Base-by-base conservation (phyloP, 345 rosid genomes). In the Gynandropsis gynandra region DNA sequence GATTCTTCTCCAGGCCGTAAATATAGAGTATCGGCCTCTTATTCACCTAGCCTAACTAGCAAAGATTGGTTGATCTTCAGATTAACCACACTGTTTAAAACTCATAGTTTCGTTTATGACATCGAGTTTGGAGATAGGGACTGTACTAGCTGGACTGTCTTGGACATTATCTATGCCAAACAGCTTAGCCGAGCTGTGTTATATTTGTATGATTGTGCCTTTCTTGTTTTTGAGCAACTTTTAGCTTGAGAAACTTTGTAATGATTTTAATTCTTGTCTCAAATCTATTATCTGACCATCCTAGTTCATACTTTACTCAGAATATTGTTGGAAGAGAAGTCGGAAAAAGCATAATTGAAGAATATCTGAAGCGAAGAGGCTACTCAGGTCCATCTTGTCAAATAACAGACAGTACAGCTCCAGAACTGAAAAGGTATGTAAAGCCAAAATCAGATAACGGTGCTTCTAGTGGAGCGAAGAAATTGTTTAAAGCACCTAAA, bases 281-380 rank as follows among this genome's bases (percentile, higher is more conserved):
- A n/a, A n/a, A n/a, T n/a, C n/a, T n/a, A n/a, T n/a, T n/a, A 34
- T 47, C 45, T 56, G 42, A 64, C 17, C 36, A 35, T 14, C 44
- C 16, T 46, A 29, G 12, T 52, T 46, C 41, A 40, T 53, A 40
- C 13, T 40, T 18, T 27, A 16, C 69, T 59, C 83, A 84, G 98
- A 90, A 82, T 69, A 84, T 87, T 58, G 72, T 90, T 1, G 96
- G 95, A 19, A 80, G 65, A 58, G 85, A 90, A 58, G 76, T 67
- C 4, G 96, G 92, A 7, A 72, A 75, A 56, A 72, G 37, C 63
- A 85, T 90, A 59, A 84, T 80, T 46, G 78, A 79, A 38, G 95
- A 84, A 47, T 90, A 90, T 72, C 62, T 90, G 59, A 74, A 46
- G 56, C 76, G 64, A 42, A 82, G 92, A 71, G 95, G 95, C 58